Percentiles rank a stretch among this genome's conserved stretches.
Evolutionary conservation across 2,329 filamentous ascomycete genomes (phyloP).

Genomic region (Penicillium sp.): DNA sequence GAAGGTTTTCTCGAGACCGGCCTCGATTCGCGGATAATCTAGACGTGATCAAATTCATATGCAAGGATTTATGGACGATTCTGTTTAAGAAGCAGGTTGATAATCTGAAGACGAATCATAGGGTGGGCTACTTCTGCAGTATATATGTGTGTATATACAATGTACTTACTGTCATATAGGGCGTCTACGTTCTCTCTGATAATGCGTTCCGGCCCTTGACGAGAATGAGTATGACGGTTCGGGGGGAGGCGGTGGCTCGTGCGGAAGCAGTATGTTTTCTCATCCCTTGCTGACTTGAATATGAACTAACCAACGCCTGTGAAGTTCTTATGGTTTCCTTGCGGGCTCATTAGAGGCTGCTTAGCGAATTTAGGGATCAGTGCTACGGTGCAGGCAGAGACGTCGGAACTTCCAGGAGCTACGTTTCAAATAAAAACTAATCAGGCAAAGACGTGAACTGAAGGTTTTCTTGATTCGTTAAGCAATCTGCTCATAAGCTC

Average conservation of each 20-base stretch:
- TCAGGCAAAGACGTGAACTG: conserved; percentile 58
- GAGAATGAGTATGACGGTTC: conserved; percentile 79
- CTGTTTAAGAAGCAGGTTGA: conserved; percentile 97
- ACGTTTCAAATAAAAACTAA: conserved; percentile 95
- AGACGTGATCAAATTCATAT: conserved; percentile 96
- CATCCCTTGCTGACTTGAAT: background rate
- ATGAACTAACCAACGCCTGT: conserved; percentile 1
- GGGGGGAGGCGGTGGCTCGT: conserved; percentile 66
- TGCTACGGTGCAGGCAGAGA: conserved; percentile 88
- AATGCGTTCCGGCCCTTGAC: conserved; percentile 83
- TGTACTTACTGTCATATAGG: conserved; percentile 48
- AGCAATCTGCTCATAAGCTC: conserved; percentile 17
- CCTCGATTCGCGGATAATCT: conserved; percentile 88
- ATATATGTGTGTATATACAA: conserved; percentile 13
- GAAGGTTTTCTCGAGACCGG: conserved; percentile 55
- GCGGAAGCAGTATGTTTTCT: conserved; percentile 65
- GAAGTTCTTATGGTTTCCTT: conserved; percentile 92
- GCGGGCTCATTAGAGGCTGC: conserved; percentile 87
- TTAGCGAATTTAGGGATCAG: conserved; percentile 86
- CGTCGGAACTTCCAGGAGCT: conserved; percentile 77
- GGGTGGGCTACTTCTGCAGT: conserved; percentile 48
- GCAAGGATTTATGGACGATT: conserved; percentile 95
- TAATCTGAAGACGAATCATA: conserved; percentile 96
- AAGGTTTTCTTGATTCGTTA: background rate
- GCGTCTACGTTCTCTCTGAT: conserved; percentile 94